A percentile compares a stretch with the other conserved stretches of the same genome.
Evolutionary conservation across 495 filamentous ascomycete genomes (phyloP).

Genomic region (Pyrenopolyporus hunteri): DNA sequence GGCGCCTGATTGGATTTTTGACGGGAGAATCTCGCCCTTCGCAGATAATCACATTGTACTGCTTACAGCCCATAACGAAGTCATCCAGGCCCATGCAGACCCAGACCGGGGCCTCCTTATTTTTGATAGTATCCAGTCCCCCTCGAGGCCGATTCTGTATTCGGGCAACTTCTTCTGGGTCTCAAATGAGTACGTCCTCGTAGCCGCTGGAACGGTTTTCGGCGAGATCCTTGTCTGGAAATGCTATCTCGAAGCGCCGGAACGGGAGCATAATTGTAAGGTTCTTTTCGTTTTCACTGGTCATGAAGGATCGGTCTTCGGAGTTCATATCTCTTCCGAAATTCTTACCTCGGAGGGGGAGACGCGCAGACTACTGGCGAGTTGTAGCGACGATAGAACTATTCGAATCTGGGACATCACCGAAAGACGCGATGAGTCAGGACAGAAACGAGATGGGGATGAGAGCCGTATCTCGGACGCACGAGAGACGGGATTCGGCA

Average conservation of each 20-base stretch:
- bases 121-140: slow-evolving; percentile 60
- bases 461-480: slow-evolving; percentile 39
- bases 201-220: slow-evolving; percentile 90
- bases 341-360: slow-evolving; percentile 49
- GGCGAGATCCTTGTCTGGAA: slow-evolving; percentile 94
- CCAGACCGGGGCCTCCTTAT: slow-evolving; percentile 23
- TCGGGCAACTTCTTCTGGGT: slow-evolving; percentile 74
- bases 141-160: slow-evolving; percentile 85
- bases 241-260: slow-evolving; percentile 49
- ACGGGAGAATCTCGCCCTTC: slow-evolving; percentile 63
- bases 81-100: slow-evolving; percentile 48
- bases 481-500: slow-evolving; percentile 58
- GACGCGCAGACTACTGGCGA: slow-evolving; percentile 70
- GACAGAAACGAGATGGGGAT: slow-evolving; percentile 1
- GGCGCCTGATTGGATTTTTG: slow-evolving; percentile 83
- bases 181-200: slow-evolving; percentile 63
- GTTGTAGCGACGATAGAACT: slow-evolving; percentile 94
- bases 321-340: slow-evolving; percentile 73
- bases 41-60: slow-evolving; percentile 49
- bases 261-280: slow-evolving; percentile 30
- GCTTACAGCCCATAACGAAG: slow-evolving; percentile 85
- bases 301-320: slow-evolving; percentile 94
- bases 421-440: slow-evolving; percentile 28
- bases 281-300: slow-evolving; percentile 79
- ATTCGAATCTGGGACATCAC: slow-evolving; percentile 87